Evolutionary conservation across 371 early-diverging fungal species (phyloP).

Genomic region (Apophysomyces ossiformis): DNA sequence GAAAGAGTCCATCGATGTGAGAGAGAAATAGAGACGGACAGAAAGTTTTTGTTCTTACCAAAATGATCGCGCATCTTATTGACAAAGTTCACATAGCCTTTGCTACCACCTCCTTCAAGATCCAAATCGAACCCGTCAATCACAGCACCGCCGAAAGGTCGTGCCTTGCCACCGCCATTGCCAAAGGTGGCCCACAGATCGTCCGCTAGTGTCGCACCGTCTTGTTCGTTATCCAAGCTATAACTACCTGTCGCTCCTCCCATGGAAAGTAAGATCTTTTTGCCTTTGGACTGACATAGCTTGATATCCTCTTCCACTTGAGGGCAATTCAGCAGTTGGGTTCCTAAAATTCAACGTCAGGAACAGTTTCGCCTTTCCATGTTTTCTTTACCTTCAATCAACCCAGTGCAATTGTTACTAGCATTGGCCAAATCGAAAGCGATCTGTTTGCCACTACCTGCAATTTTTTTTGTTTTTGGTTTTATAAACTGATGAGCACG

Average conservation of each 20-base stretch:
- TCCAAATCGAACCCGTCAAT: conserved; percentile 52
- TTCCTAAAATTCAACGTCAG: conserved; percentile 33
- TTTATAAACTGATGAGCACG: too few species aligned
- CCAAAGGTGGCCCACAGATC: conserved; percentile 67
- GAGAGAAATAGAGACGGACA: background rate
- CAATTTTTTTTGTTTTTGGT: background rate
- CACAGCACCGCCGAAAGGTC: conserved; percentile 43
- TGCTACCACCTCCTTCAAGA: conserved; percentile 43
- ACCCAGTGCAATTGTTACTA: conserved; percentile 30
- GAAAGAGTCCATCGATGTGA: conserved; percentile 6
- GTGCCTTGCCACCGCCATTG: conserved; percentile 41
- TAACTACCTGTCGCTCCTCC: conserved; percentile 71
- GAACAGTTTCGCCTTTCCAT: background rate
- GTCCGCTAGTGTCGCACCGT: conserved; percentile 59
- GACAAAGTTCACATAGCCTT: conserved; percentile 51
- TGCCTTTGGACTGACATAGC: conserved; percentile 54
- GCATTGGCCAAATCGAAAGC: conserved; percentile 55
- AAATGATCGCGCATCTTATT: conserved; percentile 40
- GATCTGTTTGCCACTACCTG: background rate
- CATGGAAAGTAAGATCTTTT: conserved; percentile 59
- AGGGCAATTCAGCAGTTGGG: conserved; percentile 60
- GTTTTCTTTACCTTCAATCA: background rate
- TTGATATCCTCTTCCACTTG: conserved; percentile 60
- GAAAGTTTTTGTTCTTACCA: conserved; percentile 1
- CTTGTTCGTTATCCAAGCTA: conserved; percentile 46